Base-by-base conservation (phyloP, 495 filamentous ascomycete genomes). In the Cenococcum geophilum region DNA sequence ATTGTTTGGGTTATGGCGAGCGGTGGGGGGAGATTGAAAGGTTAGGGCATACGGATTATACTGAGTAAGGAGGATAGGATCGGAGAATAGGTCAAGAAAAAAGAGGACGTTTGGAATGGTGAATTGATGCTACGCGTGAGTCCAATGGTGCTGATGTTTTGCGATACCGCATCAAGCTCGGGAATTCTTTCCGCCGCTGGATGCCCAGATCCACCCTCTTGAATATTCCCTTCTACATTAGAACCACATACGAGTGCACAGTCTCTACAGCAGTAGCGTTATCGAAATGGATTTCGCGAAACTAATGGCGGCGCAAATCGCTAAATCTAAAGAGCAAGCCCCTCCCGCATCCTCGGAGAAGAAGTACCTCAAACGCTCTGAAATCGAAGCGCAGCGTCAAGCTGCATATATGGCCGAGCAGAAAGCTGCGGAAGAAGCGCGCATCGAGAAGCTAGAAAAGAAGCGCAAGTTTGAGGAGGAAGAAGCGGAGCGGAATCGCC, bases 391-490 rank as follows among this genome's bases (percentile, higher is more conserved):
- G 58, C 83, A 86, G 62, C 90, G 93, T 56, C 73, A 87, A 67
- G 85, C 86, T 36, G 82, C 86, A 65, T 97, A 98, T 78, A 78
- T 83, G 8, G 83, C 86, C 37, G 87, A 92, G 63, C 91, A 97
- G 71, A 79, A 80, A 43, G 78, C 78, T 0, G 76, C 88, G 56
- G 86, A 87, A 40, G 78, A 75, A 20, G 84, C 85, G 63, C 86
- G 89, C 47, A 81, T 86, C 53, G 83, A 84, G 35, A 83, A 81
- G 37, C 76, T 81, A 0, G 77, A 80, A 9, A 80, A 86, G 61
- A 97, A 97, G 74, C 89, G 91, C 57, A 91, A 92, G 74, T 80
- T 82, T n/a, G 92, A 97, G 53, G 92, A 96, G 20, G 93, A 95
- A 21, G 90, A 89, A 55, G 81, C 83, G 4, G 78, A 82, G 20